These are phyloP conservation scores for Cladosporium sphaerospermum DNA, from an alignment of 2,329 filamentous ascomycete species.

Conservation along the genomic window DNA sequence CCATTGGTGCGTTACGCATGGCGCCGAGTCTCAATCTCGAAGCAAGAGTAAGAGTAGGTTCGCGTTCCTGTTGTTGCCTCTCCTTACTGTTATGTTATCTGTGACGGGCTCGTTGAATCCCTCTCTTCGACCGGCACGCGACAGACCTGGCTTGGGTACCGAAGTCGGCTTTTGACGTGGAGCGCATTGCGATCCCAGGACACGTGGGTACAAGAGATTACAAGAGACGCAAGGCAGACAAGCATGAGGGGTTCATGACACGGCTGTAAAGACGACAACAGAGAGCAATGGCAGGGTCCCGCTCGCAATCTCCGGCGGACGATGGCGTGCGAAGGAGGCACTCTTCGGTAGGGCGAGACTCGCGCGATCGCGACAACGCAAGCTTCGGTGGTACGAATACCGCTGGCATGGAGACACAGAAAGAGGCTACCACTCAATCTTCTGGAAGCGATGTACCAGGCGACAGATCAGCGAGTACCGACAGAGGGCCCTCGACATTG, in stretches of 20 bases:
- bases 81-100: background rate
- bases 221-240: no score
- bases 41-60: no score
- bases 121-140: background rate
- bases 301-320: background rate
- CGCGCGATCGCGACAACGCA: background rate
- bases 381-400: no score
- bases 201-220: no score
- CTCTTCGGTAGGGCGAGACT: background rate
- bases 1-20: slow-evolving; percentile 2
- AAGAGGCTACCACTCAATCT: background rate
- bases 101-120: background rate
- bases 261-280: background rate
- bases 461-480: background rate
- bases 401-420: background rate
- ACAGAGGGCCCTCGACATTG: background rate
- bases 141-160: background rate
- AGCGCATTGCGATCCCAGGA: background rate
- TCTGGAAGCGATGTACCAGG: background rate
- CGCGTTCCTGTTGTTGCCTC: background rate
- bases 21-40: background rate
- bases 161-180: background rate
- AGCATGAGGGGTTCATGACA: background rate
- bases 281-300: background rate
- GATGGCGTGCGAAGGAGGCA: background rate